Evolutionary conservation across 2,329 filamentous ascomycete species (phyloP).

Genomic region (Claviceps digitariae): DNA sequence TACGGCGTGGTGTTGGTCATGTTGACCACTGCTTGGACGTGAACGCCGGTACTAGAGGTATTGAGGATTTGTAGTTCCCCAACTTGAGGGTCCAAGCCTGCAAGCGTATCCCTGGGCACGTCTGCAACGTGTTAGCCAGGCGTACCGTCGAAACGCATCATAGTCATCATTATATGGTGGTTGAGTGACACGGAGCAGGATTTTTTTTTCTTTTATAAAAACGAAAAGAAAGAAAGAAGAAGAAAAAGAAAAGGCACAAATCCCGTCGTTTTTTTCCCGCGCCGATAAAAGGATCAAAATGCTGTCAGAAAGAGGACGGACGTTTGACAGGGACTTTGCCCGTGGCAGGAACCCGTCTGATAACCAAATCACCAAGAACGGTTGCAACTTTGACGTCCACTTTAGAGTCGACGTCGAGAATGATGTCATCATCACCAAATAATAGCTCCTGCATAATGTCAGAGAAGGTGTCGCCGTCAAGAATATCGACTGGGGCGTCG

Average conservation of each 20-base stretch:
- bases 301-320: slow-evolving; percentile 46
- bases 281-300: too few relatives aligned
- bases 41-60: slow-evolving; percentile 58
- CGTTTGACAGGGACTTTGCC: slow-evolving; percentile 85
- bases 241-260: slow-evolving; percentile 8
- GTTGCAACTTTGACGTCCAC: slow-evolving; percentile 78
- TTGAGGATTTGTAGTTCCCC: slow-evolving; percentile 58
- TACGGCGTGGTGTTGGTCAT: slow-evolving; percentile 87
- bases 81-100: slow-evolving; percentile 45
- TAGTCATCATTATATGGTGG: too few relatives aligned
- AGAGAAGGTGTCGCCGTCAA: slow-evolving; percentile 64
- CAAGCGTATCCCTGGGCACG: slow-evolving; percentile 39
- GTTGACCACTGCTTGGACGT: slow-evolving; percentile 59
- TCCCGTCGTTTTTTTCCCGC: too few relatives aligned
- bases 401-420: slow-evolving; percentile 60
- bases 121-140: slow-evolving; percentile 36
- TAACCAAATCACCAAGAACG: slow-evolving; percentile 62
- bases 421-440: slow-evolving; percentile 57
- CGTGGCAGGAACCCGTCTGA: slow-evolving; percentile 75
- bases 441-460: slow-evolving; percentile 70
- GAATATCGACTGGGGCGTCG: slow-evolving; percentile 70
- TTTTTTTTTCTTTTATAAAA: too few relatives aligned
- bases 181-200: slow-evolving; percentile 8
- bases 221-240: too few relatives aligned
- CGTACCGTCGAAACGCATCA: too few relatives aligned